Conservation (phyloP, 2,329 filamentous ascomycete genomes). For the Stachybotrys echinatus region DNA sequence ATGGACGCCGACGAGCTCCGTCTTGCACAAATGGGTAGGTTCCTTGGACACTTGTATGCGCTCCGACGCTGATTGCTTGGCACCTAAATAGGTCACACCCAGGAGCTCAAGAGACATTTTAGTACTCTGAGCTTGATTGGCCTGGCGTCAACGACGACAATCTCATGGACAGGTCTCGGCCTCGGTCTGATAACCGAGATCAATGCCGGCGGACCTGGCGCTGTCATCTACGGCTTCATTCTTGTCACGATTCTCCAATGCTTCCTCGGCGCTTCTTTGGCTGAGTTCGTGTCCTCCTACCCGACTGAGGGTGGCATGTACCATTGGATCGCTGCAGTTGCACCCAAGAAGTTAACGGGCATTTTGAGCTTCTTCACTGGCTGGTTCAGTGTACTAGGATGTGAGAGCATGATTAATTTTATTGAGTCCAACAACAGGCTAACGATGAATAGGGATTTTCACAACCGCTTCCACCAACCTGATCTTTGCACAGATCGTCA, state of each 20-base stretch:
- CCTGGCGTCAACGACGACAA: slow-evolving; percentile 42
- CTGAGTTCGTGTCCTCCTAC: slow-evolving; percentile 40
- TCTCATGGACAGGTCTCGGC: slow-evolving; percentile 43
- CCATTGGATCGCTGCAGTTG: slow-evolving; percentile 43
- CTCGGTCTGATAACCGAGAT: slow-evolving; percentile 40
- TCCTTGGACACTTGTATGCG: background rate
- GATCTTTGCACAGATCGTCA: slow-evolving; percentile 34
- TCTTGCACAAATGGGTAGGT: slow-evolving; percentile 36
- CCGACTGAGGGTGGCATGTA: slow-evolving; percentile 46
- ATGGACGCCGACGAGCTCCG: slow-evolving; percentile 32
- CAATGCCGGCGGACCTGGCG: slow-evolving; percentile 39
- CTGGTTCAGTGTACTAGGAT: slow-evolving; percentile 35
- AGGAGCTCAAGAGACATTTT: slow-evolving; percentile 43
- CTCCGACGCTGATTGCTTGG: background rate
- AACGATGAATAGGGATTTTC: slow-evolving; percentile 29
- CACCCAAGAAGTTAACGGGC: slow-evolving; percentile 30
- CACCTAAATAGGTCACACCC: slow-evolving; percentile 32
- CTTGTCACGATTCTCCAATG: slow-evolving; percentile 40
- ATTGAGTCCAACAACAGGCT: background rate
- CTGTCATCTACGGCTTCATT: slow-evolving; percentile 45
- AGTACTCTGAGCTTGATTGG: slow-evolving; percentile 41
- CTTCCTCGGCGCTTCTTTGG: slow-evolving; percentile 34
- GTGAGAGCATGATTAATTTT: slow-evolving; percentile 5
- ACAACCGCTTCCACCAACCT: slow-evolving; percentile 38
- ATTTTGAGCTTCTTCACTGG: slow-evolving; percentile 39